These are phyloP conservation scores for Malbranchea zuffiana DNA, from an alignment of 2,329 filamentous ascomycete genomes.

Conservation along the genomic window DNA sequence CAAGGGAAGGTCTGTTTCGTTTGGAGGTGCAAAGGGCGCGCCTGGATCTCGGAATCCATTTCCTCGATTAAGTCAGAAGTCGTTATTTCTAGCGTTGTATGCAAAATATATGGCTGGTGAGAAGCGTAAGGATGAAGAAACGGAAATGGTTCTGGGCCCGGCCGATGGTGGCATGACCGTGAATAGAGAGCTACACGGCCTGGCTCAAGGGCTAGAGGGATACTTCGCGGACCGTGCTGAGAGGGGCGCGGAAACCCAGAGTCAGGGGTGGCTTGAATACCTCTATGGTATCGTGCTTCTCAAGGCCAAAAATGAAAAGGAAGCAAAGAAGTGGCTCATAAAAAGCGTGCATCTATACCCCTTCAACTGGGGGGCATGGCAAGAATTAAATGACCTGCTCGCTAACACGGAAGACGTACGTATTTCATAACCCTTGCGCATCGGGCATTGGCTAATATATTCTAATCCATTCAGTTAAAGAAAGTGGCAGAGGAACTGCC, in stretches of 20 bases:
- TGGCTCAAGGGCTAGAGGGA: conserved; percentile 64
- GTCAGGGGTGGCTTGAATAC: conserved; percentile 84
- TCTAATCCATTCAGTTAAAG: conserved; percentile 49
- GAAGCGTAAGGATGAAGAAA: conserved; percentile 91
- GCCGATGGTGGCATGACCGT: conserved; percentile 72
- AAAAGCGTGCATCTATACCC: conserved; percentile 79
- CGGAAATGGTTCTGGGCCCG: conserved; percentile 92
- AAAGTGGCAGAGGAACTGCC: conserved; percentile 62
- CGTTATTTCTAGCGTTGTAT: conserved; percentile 83
- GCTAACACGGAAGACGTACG: conserved; percentile 69
- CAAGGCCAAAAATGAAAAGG: conserved; percentile 79
- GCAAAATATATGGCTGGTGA: conserved; percentile 88
- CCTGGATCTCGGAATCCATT: conserved; percentile 30
- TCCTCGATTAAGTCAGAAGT: conserved; percentile 67
- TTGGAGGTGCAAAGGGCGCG: conserved; percentile 28
- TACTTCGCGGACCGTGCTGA: conserved; percentile 64
- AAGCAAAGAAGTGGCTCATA: conserved; percentile 78
- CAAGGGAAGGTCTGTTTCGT: conserved; percentile 48
- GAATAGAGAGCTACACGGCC: conserved; percentile 72
- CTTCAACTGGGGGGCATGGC: conserved; percentile 96
- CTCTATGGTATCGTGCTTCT: conserved; percentile 78
- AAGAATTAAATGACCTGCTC: conserved; percentile 75
- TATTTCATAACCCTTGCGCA: conserved; percentile 16
- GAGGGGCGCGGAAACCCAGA: conserved; percentile 49
- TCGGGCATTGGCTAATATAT: conserved; percentile 12